Percentiles rank a stretch among this genome's conserved stretches.
These are phyloP conservation scores for Xerophyta viscosa DNA, from an alignment of 106 monocot species.

Conservation along the genomic window DNA sequence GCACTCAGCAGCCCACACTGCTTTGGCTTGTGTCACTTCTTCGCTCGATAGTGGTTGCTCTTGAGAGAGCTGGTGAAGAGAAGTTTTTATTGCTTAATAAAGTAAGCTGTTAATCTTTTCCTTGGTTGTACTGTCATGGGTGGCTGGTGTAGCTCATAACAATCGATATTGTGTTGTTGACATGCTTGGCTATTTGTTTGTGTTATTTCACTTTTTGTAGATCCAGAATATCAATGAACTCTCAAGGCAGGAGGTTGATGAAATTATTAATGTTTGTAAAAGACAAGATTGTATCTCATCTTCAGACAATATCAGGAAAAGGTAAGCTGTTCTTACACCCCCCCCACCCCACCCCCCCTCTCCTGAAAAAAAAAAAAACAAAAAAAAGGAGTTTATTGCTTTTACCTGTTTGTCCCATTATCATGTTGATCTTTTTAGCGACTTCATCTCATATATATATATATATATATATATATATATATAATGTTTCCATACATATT, in stretches of 20 bases:
- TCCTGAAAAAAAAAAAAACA: too few relatives aligned
- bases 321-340: conserved; percentile 38
- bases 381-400: too few relatives aligned
- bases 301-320: conserved; percentile 67
- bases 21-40: conserved; percentile 36
- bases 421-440: too few relatives aligned
- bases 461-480: too few relatives aligned
- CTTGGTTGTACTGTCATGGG: too few relatives aligned
- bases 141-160: too few relatives aligned
- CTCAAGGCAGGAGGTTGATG: conserved; percentile 96
- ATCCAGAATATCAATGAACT: conserved; percentile 92
- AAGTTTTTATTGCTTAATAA: conserved; percentile 73
- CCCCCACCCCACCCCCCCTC: too few relatives aligned
- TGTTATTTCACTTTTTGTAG: conserved; percentile 18
- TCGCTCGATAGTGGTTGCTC: conserved; percentile 32
- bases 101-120: conserved; percentile 25
- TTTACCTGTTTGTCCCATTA: too few relatives aligned
- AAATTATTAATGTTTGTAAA: conserved; percentile 63
- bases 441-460: too few relatives aligned
- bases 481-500: too few relatives aligned
- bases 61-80: conserved; percentile 77
- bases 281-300: conserved; percentile 48
- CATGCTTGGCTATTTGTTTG: neutral
- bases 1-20: conserved; percentile 51
- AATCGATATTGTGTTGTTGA: neutral